phyloP scores from a whole-genome alignment of 176 grass and related monocot species.

The Musa troglodytarum region DNA sequence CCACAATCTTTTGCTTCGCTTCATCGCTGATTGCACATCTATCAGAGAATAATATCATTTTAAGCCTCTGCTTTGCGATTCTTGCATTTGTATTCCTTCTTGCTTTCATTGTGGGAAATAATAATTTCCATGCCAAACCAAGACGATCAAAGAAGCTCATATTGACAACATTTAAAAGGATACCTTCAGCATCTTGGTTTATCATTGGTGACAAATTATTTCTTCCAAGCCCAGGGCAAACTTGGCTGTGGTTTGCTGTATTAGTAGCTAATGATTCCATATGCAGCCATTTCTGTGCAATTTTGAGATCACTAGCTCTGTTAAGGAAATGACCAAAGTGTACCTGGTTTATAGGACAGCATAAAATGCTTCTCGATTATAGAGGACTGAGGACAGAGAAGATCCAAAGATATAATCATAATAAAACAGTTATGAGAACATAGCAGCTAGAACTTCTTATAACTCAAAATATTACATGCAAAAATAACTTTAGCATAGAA shows the following conservation, averaged over 20 bases:
- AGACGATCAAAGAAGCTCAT: conserved; percentile 74
- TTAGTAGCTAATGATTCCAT: conserved; percentile 18
- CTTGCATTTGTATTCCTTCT: conserved; percentile 70
- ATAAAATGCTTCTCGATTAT: neutral
- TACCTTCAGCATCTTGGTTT: conserved; percentile 53
- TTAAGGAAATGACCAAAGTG: conserved; percentile 25
- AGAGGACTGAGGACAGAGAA: neutral
- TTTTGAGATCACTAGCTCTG: conserved; percentile 30
- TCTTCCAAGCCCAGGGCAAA: conserved; percentile 27
- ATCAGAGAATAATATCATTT: conserved; percentile 95
- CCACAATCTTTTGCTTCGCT: conserved; percentile 92
- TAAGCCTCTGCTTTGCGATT: conserved; percentile 87
- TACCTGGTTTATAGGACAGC: conserved; percentile 23
- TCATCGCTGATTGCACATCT: conserved; percentile 86
- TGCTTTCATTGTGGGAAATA: conserved; percentile 50
- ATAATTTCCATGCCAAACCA: conserved; percentile 69
- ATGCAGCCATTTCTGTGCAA: conserved; percentile 20
- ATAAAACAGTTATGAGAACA: neutral
- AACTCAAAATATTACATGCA: neutral
- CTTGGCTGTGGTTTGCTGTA: conserved; percentile 5
- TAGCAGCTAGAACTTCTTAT: neutral
- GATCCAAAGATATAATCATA: neutral
- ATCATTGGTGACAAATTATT: conserved; percentile 36
- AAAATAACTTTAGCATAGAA: neutral
- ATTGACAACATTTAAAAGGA: conserved; percentile 51